Evolutionary conservation across 2,329 filamentous ascomycete species (phyloP), one percentile per base, ranked within the genome.

Genomic region (Colletotrichum plurivorum): DNA sequence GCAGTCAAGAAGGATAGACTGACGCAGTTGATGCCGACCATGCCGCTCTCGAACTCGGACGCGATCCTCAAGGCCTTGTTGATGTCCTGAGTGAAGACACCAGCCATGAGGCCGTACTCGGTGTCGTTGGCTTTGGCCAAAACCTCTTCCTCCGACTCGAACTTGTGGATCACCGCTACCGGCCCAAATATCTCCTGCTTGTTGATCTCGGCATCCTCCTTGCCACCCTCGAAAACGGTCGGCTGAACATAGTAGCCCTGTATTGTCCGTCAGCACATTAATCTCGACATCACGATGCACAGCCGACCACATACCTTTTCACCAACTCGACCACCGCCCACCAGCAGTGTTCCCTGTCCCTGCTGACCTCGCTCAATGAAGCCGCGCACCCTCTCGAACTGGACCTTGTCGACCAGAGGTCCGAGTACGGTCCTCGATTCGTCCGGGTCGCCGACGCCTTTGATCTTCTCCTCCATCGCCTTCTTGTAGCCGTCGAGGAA

Each of bases 11-110:
- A 81, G 64, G 77, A 74, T 18, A 80, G 71, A 63, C 77, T 80
- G 55, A 82, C 75, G 53, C 78, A 80, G 72, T 93, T 93, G 75
- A 93, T 87, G 82, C 90, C 92, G 4, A 93, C 90, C 86, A 92
- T 92, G 36, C 91, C 91, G 13, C 88, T 86, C 77, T 93, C 89
- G 53, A 93, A 82, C 54, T 84, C 81, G 3, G 83, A 80, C 2
- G 84, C 82, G 3, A 89, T 78, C 1, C 86, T 83, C 75, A 88
- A 86, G 3, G 89, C 91, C 72, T 86, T 87, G 73, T 87, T 87
- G 73, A 93, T 88, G 75, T 93, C 87, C 73, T 87, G 82, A 0
- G 88, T 92, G 76, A 90, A 91, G 2, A 92, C 83, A 0, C 76
- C 77, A 2, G 83, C 82, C 72, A 85, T 79, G 1, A 83, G 75